Evolutionary conservation across 176 grass and related monocot species (phyloP).

Genomic region (Hsuehochloa calcarea): DNA sequence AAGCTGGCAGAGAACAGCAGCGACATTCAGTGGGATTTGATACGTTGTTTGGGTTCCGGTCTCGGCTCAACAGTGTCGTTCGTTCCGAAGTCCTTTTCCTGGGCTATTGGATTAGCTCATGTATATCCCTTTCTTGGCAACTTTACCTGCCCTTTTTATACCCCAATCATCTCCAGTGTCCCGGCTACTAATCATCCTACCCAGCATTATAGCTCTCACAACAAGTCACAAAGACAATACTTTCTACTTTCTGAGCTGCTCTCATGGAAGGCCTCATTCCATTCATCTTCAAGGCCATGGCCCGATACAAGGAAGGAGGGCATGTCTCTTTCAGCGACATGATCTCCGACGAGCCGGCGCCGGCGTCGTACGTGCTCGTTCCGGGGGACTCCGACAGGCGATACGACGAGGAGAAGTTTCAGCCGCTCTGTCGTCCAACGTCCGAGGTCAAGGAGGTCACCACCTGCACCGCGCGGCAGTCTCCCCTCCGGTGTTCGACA

Average conservation of each 20-base stretch:
- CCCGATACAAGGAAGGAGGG: conserved; percentile 42
- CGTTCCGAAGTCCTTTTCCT: not conserved
- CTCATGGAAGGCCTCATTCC: conserved; percentile 74
- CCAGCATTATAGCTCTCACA: not conserved
- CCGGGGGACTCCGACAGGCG: conserved; percentile 33
- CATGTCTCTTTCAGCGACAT: conserved; percentile 25
- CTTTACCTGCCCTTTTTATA: conserved; percentile 48
- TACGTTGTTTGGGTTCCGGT: not conserved
- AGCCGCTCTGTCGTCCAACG: not conserved
- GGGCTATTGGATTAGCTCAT: not conserved
- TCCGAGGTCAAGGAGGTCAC: not conserved
- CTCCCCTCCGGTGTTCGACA: conserved; percentile 33
- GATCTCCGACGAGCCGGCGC: conserved; percentile 32
- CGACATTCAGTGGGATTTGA: not conserved
- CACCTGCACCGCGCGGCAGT: conserved; percentile 22
- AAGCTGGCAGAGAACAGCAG: not conserved
- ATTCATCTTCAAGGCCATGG: conserved; percentile 61
- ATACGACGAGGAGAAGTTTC: conserved; percentile 10
- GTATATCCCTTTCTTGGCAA: conserved; percentile 8
- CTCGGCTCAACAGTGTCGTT: not conserved
- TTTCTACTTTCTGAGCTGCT: conserved; percentile 18
- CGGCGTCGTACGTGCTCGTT: conserved; percentile 43
- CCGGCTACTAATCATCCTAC: not conserved
- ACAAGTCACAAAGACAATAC: not conserved
- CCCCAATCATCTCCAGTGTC: not conserved